Evolutionary conservation across 106 monocot genomes (phyloP).

Genomic region (Agapanthus africanus): DNA sequence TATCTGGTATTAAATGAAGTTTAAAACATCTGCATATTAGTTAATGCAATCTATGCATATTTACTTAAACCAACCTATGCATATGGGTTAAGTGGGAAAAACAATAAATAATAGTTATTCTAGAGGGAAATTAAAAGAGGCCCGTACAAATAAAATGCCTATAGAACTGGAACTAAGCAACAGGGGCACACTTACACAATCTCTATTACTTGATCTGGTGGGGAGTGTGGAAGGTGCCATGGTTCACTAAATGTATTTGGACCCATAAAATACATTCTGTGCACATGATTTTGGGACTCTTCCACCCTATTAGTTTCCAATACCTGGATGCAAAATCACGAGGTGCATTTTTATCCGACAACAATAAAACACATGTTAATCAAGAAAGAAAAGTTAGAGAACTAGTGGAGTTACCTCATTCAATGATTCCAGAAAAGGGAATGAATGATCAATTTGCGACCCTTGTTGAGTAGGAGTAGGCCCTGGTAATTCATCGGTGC

Average conservation of each 20-base stretch:
- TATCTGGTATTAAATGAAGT: constrained; percentile 39
- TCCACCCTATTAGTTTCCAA: constrained; percentile 95
- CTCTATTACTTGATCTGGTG: constrained; percentile 79
- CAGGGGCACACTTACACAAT: constrained; percentile 65
- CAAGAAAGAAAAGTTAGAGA: background rate
- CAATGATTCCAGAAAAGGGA: constrained; percentile 90
- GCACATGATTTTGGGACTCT: constrained; percentile 89
- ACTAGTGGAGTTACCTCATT: constrained; percentile 64
- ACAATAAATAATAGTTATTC: background rate
- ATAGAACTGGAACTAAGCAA: background rate
- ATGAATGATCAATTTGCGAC: constrained; percentile 94
- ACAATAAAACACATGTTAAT: background rate
- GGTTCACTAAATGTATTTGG: constrained; percentile 98
- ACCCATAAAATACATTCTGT: constrained; percentile 95
- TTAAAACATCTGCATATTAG: background rate
- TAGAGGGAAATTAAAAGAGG: background rate
- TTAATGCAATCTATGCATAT: too few species aligned
- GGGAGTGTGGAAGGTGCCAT: constrained; percentile 97
- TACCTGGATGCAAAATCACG: constrained; percentile 33
- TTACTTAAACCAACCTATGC: too few species aligned
- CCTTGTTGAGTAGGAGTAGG: constrained; percentile 92
- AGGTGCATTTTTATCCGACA: background rate
- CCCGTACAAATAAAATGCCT: background rate
- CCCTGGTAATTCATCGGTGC: constrained; percentile 84
- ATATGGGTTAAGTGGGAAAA: too few species aligned